Evolutionary conservation across 2,329 filamentous ascomycete genomes (phyloP).

Genomic region (Sarocladium brachiariae): DNA sequence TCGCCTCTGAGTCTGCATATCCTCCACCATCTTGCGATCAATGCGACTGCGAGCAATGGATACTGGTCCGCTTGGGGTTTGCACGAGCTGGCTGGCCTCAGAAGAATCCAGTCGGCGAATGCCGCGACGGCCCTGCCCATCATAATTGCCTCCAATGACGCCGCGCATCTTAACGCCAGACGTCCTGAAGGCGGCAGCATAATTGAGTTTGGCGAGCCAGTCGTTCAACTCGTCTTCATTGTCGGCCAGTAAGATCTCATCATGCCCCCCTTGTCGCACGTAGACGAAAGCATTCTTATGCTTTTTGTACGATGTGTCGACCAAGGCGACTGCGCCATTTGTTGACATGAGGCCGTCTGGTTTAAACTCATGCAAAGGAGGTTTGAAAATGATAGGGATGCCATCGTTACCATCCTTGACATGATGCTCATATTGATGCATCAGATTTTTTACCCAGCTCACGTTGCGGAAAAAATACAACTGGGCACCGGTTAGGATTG

Average conservation of each 20-base stretch:
- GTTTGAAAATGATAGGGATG: conserved; percentile 80
- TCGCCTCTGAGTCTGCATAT: conserved; percentile 75
- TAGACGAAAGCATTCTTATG: conserved; percentile 95
- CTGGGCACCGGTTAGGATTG: conserved; percentile 91
- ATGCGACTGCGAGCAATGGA: conserved; percentile 66
- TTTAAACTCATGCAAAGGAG: conserved; percentile 85
- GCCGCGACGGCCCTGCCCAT: conserved; percentile 68
- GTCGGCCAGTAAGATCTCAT: conserved; percentile 87
- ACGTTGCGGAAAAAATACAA: conserved; percentile 95
- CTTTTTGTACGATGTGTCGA: conserved; percentile 82
- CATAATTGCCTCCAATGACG: conserved; percentile 76
- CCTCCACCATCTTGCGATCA: conserved; percentile 75
- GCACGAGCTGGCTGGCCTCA: conserved; percentile 51
- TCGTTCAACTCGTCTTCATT: conserved; percentile 90
- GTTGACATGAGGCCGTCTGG: conserved; percentile 91
- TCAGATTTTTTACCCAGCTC: conserved; percentile 83
- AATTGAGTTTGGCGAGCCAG: conserved; percentile 94
- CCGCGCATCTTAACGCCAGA: conserved; percentile 87
- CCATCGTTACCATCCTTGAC: conserved; percentile 69
- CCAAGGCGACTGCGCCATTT: conserved; percentile 80
- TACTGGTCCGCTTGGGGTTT: conserved; percentile 67
- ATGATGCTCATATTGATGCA: conserved; percentile 80
- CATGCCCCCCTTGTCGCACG: conserved; percentile 75
- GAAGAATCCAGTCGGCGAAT: conserved; percentile 65
- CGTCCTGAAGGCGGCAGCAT: conserved; percentile 88